Evolutionary conservation across 169 alveolate species (phyloP).

Genomic region (Eimeria zaria): DNA sequence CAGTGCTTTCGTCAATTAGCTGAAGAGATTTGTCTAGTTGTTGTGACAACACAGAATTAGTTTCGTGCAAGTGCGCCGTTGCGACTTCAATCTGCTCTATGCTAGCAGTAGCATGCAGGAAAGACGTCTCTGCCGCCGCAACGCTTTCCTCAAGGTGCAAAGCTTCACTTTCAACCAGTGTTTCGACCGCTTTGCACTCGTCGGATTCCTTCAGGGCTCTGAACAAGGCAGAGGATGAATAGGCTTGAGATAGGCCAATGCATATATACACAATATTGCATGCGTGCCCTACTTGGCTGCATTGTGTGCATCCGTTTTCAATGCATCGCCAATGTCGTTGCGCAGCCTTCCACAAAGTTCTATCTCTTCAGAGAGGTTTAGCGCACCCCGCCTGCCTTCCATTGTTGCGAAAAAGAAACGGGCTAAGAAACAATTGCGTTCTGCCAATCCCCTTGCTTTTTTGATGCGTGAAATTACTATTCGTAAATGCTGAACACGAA

Average conservation of each 20-base stretch:
- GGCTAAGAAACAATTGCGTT: not conserved
- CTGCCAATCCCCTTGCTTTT: not conserved
- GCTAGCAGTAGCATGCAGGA: constrained; percentile 13
- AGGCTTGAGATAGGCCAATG: not conserved
- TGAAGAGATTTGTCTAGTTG: not conserved
- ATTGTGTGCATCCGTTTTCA: constrained; percentile 32
- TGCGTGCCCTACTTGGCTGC: constrained; percentile 61
- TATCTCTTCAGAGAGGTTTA: constrained; percentile 30
- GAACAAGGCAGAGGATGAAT: not conserved
- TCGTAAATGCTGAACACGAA: not conserved
- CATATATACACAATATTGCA: not conserved
- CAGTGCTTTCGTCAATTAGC: constrained; percentile 12
- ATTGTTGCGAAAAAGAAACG: not conserved
- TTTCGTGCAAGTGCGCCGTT: constrained; percentile 48
- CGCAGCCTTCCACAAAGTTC: constrained; percentile 65
- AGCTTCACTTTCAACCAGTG: constrained; percentile 3
- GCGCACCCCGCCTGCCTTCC: constrained; percentile 37
- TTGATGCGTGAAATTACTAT: not conserved
- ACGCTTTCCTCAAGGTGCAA: constrained; percentile 13
- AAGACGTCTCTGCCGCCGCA: constrained; percentile 14
- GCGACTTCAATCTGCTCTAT: constrained; percentile 51
- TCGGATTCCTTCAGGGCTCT: constrained; percentile 34
- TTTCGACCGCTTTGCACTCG: constrained; percentile 2
- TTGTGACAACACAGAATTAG: constrained; percentile 10
- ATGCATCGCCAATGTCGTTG: constrained; percentile 36